These are phyloP conservation scores for Dioscorea dumetorum DNA, from an alignment of 106 monocot species.

Conservation along the genomic window DNA sequence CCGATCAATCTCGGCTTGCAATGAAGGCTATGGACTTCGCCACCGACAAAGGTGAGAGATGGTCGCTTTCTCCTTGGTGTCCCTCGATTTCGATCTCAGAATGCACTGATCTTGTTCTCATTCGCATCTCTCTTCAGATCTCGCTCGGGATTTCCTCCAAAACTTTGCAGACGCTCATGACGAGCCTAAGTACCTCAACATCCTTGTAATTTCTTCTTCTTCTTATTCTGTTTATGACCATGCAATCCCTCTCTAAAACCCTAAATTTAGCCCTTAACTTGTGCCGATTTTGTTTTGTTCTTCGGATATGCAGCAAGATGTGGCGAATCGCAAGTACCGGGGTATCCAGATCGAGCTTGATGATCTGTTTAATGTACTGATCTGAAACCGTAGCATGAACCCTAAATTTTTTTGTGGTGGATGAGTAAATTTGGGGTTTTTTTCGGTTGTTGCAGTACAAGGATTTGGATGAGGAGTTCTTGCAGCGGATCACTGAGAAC, in stretches of 20 bases:
- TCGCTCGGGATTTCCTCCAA: conserved; percentile 79
- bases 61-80: too few species aligned
- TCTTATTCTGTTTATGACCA: not conserved
- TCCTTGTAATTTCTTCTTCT: conserved; percentile 44
- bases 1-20: conserved; percentile 8
- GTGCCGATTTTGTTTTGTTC: not conserved
- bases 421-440: not conserved
- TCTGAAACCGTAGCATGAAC: not conserved
- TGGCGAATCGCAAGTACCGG: conserved; percentile 76
- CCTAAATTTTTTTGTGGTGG: not conserved
- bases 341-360: conserved; percentile 91
- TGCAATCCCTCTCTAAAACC: too few species aligned
- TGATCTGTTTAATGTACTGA: conserved; percentile 72
- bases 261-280: too few species aligned
- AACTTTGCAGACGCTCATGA: conserved; percentile 74
- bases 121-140: conserved; percentile 27
- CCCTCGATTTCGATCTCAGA: not conserved
- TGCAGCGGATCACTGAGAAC: conserved; percentile 82
- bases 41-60: conserved; percentile 69
- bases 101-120: not conserved
- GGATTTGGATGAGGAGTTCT: conserved; percentile 85
- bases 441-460: conserved; percentile 52
- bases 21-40: conserved; percentile 67
- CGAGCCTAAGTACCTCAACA: conserved; percentile 78
- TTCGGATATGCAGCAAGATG: conserved; percentile 64